Evolutionary conservation across 73 alveolate genomes (phyloP).

Genomic region (Paramecium caudatum): DNA sequence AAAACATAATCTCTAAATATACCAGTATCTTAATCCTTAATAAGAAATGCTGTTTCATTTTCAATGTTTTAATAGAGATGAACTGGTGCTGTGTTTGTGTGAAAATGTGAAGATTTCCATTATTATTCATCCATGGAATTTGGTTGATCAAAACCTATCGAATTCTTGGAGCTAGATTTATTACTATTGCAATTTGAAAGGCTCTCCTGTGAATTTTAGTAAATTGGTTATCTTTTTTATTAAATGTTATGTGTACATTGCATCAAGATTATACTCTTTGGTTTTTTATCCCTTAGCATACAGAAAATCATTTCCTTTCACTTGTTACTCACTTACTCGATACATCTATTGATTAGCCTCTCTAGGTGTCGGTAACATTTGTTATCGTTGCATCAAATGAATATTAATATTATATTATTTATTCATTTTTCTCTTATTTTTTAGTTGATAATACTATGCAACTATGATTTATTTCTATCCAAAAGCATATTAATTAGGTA

Average conservation of each 20-base stretch:
- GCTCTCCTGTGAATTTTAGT: conserved; percentile 16
- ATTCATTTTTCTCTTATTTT: neutral
- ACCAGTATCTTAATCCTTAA: conserved; percentile 44
- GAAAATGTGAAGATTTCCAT: conserved; percentile 24
- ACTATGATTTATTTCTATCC: neutral
- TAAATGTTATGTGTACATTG: neutral
- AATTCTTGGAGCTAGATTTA: conserved; percentile 14
- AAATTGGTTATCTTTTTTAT: neutral
- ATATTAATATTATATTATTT: no score
- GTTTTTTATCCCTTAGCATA: neutral
- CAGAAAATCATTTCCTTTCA: neutral
- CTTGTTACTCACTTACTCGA: neutral
- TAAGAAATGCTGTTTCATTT: neutral
- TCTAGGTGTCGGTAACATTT: conserved; percentile 26
- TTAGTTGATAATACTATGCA: neutral
- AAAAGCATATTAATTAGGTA: neutral
- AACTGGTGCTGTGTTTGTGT: neutral
- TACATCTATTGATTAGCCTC: neutral
- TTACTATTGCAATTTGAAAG: conserved; percentile 22
- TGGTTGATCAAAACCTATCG: conserved; percentile 3
- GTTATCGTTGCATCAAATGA: conserved; percentile 54
- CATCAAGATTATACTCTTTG: conserved; percentile 14
- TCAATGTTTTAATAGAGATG: neutral
- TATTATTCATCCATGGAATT: neutral
- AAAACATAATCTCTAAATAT: neutral